Evolutionary conservation across 2,329 filamentous ascomycete genomes (phyloP), one percentile per base, ranked within the genome.

Genomic region (Lachnellula cervina): DNA sequence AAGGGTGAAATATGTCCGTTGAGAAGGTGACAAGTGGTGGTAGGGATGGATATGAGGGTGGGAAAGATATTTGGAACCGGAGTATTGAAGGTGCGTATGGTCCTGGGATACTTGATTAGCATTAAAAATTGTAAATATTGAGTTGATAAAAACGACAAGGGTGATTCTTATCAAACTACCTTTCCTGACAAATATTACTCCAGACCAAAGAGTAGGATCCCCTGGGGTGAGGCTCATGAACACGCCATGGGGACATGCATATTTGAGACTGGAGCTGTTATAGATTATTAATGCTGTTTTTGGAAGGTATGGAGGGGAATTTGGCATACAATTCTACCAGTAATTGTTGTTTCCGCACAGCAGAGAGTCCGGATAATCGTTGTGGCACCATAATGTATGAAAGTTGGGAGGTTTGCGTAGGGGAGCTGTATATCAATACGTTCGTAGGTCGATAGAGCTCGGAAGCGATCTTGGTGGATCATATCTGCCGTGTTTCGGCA

Each of bases 1-100:
- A 79, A 17, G 93, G 93, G 70, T 99, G 93, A 71, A 97, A 99
- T 63, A 97, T 87, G 70, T 97, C 93, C 64, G 90, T 95, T 46
- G 84, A 82, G 72, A 99, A 96, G 53, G 87, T 93, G 62, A 99
- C 83, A 17, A 92, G 78, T 9, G 94, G 94, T 50, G 93, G 89
- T 19, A 89, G 75, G 51, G 79, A 75, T 13, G 93, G 93, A 70
- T 95, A 97, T 40, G 81, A 80, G 58, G 87, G 79, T 37, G 92
- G 89, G 66, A 97, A 97, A 23, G 86, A 87, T 62, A 97, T 88
- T 64, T 94, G 87, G 73, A 97, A 96, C 66, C 92, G 88, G 60
- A 97, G 81, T 65, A 97, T 82, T 47, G 91, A 89, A 57, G 89
- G 86, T 19, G 89, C 81, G 74, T 97, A 99, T 17, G 94, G 93